Conservation (phyloP, 495 filamentous ascomycete species). For the Penicillium coprophilum region DNA sequence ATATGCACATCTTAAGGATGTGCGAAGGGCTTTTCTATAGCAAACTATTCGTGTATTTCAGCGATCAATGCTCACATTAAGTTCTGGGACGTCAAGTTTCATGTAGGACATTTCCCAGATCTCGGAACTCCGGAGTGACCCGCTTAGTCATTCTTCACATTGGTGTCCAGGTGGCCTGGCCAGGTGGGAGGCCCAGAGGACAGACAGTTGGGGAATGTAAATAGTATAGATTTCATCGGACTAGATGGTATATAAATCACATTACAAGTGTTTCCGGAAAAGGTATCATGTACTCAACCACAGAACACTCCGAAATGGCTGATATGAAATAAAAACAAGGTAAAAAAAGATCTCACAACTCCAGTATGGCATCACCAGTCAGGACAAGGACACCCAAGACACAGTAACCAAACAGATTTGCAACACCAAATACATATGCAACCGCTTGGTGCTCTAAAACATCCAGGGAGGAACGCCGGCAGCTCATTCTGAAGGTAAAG, state of each 20-base stretch:
- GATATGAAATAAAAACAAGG: conserved; percentile 3
- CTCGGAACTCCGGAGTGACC: not conserved
- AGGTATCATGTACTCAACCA: conserved; percentile 13
- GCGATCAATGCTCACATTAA: not conserved
- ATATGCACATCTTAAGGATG: conserved; percentile 17
- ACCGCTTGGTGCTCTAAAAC: conserved; percentile 20
- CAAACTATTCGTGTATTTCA: not conserved
- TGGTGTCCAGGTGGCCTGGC: too few relatives aligned
- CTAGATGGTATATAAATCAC: conserved; percentile 11
- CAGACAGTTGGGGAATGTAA: not conserved
- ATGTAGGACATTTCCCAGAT: not conserved
- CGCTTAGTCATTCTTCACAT: conserved; percentile 4
- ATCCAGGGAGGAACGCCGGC: conserved; percentile 8
- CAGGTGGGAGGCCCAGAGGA: not conserved
- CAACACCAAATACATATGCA: conserved; percentile 28
- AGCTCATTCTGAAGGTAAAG: conserved; percentile 18
- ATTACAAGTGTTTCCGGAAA: conserved; percentile 7
- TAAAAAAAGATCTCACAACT: not conserved
- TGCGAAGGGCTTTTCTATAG: not conserved
- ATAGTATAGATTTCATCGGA: not conserved
- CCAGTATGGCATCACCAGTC: conserved; percentile 3
- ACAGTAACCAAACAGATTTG: conserved; percentile 11
- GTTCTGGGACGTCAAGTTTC: not conserved
- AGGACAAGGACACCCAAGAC: not conserved
- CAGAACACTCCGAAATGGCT: conserved; percentile 8